These are phyloP conservation scores for Pythium brachiatum DNA, from an alignment of 352 stramenopile genomes.

Conservation along the genomic window DNA sequence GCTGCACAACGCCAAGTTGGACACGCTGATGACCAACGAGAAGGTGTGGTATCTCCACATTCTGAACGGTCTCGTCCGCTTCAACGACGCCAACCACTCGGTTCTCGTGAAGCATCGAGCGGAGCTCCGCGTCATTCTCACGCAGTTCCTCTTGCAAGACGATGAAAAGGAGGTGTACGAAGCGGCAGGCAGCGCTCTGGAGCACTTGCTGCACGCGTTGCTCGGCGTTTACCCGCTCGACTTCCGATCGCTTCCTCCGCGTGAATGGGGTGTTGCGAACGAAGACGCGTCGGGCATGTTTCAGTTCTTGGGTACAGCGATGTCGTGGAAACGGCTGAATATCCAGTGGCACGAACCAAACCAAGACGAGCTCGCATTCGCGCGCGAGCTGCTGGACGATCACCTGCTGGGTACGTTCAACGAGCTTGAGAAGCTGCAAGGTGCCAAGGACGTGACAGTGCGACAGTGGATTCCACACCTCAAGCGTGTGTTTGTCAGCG, in stretches of 20 bases:
- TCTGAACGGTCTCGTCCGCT: conserved; percentile 49
- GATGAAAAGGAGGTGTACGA: conserved; percentile 66
- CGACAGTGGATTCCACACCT: conserved; percentile 47
- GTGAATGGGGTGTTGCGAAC: conserved; percentile 43
- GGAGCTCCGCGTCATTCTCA: conserved; percentile 41
- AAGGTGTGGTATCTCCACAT: conserved; percentile 66
- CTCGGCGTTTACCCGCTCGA: conserved; percentile 56
- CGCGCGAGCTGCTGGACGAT: conserved; percentile 45
- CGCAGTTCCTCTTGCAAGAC: conserved; percentile 38
- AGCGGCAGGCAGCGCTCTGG: conserved; percentile 37
- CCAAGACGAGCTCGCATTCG: conserved; percentile 51
- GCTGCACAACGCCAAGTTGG: conserved; percentile 36
- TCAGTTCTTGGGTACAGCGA: conserved; percentile 51
- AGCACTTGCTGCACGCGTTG: conserved; percentile 44
- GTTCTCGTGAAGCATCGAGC: conserved; percentile 37
- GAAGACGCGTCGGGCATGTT: conserved; percentile 43
- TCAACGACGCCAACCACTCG: conserved; percentile 29
- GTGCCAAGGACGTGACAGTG: conserved; percentile 33
- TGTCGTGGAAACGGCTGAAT: conserved; percentile 51
- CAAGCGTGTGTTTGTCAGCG: conserved; percentile 39
- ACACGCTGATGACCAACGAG: conserved; percentile 51
- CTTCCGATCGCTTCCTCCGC: conserved; percentile 51
- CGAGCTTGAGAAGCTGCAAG: conserved; percentile 27
- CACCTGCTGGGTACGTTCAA: conserved; percentile 41
- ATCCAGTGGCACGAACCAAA: conserved; percentile 66